These are phyloP conservation scores for Saturnispora besseyi DNA, from an alignment of 805 yeast genomes.

Conservation along the genomic window DNA sequence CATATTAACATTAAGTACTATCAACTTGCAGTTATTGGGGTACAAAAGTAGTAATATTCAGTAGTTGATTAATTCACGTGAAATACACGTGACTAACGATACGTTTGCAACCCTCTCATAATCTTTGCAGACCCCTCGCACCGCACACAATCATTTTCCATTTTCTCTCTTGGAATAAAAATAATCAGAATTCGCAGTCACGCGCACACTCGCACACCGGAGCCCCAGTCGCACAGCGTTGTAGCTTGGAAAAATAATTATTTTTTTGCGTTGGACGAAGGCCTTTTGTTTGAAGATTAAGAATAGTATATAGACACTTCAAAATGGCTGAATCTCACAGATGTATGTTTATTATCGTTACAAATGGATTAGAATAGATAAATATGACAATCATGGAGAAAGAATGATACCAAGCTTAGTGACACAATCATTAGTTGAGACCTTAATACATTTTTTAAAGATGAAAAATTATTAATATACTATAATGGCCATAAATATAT, in stretches of 20 bases:
- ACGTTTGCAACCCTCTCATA: background rate
- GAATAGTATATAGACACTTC: slow-evolving; percentile 18
- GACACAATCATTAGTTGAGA: too few species aligned
- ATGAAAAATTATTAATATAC: too few species aligned
- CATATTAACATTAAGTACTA: background rate
- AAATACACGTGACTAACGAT: background rate
- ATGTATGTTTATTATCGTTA: slow-evolving; percentile 54
- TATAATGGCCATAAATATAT: too few species aligned
- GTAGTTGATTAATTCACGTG: background rate
- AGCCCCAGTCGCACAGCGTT: background rate
- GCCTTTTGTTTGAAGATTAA: background rate
- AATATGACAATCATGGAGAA: too few species aligned
- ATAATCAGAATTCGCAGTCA: slow-evolving; percentile 7
- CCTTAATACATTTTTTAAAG: too few species aligned
- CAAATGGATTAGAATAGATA: background rate
- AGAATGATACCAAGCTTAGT: too few species aligned
- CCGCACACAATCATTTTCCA: slow-evolving; percentile 1
- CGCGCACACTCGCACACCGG: slow-evolving; percentile 2
- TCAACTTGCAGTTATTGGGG: too few species aligned
- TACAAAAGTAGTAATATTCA: too few species aligned
- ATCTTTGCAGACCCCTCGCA: slow-evolving; percentile 3
- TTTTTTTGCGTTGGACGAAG: slow-evolving; percentile 3
- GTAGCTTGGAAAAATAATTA: slow-evolving; percentile 1
- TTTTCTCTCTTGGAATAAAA: background rate
- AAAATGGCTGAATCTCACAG: slow-evolving; percentile 96